Conservation (phyloP, 1,139 yeast genomes). For the Zygosaccharomyces sapae region DNA sequence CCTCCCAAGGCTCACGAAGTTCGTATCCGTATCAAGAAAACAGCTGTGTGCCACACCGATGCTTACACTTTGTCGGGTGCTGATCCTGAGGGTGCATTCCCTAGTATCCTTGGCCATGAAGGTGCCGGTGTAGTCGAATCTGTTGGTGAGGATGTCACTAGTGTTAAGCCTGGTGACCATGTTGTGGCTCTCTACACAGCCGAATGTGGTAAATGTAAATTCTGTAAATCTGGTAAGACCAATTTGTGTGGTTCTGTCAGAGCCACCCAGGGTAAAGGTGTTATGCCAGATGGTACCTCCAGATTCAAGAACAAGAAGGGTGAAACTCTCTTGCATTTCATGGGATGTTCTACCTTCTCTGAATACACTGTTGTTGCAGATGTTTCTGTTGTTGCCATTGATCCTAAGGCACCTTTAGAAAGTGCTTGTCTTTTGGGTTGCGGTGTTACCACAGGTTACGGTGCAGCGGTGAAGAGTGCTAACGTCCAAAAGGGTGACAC, state of each 20-base stretch:
- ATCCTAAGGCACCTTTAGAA: conserved; percentile 77
- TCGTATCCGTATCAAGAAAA: conserved; percentile 76
- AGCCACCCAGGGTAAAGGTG: conserved; percentile 87
- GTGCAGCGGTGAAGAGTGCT: conserved; percentile 95
- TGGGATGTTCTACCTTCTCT: conserved; percentile 97
- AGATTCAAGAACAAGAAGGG: conserved; percentile 80
- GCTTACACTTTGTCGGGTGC: conserved; percentile 92
- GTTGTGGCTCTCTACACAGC: conserved; percentile 94
- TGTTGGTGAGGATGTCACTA: conserved; percentile 87
- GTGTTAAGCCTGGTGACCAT: conserved; percentile 82
- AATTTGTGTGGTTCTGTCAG: conserved; percentile 88
- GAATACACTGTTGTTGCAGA: conserved; percentile 98
- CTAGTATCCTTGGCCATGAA: conserved; percentile 89
- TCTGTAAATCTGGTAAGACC: conserved; percentile 93
- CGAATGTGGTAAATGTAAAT: conserved; percentile 91
- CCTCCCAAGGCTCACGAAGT: conserved; percentile 98
- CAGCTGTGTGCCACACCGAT: conserved; percentile 98
- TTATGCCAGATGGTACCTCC: conserved; percentile 93
- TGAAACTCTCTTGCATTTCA: conserved; percentile 77
- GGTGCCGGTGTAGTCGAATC: conserved; percentile 96
- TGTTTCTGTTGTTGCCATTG: conserved; percentile 92
- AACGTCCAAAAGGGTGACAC: conserved; percentile 88
- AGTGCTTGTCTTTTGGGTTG: conserved; percentile 92
- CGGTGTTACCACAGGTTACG: conserved; percentile 97
- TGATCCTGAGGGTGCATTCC: conserved; percentile 97